phyloP scores from a whole-genome alignment of 176 grass and related monocot species.

The Zizania latifolia region DNA sequence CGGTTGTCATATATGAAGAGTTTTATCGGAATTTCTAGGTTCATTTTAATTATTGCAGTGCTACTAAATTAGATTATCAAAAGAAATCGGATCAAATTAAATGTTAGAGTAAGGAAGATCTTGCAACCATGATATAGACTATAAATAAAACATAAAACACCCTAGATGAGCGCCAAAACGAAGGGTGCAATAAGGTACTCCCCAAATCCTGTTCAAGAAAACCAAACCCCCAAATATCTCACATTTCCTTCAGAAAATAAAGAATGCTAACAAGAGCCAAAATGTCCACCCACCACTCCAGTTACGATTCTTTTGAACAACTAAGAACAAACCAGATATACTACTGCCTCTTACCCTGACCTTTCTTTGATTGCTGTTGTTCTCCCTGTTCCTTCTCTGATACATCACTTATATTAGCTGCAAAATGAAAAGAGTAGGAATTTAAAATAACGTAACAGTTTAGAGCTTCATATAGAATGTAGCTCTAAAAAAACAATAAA shows the following conservation, averaged over 20 bases:
- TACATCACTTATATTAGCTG: too few species aligned
- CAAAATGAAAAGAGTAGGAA: too few species aligned
- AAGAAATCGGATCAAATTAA: too few species aligned
- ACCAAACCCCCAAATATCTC: not conserved
- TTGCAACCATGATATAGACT: too few species aligned
- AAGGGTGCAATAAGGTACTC: not conserved
- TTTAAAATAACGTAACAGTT: too few species aligned
- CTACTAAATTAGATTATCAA: too few species aligned
- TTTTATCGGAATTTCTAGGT: too few species aligned
- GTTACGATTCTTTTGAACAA: not conserved
- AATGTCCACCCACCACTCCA: conserved; percentile 8
- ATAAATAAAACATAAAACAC: not conserved
- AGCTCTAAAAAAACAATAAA: too few species aligned
- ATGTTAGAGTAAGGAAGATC: too few species aligned
- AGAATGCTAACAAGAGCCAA: not conserved
- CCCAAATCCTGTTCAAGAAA: not conserved
- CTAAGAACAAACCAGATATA: not conserved
- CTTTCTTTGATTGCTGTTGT: conserved; percentile 81
- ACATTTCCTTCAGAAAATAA: conserved; percentile 14
- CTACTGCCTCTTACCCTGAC: conserved; percentile 74
- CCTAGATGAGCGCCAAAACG: not conserved
- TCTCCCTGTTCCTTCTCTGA: conserved; percentile 83
- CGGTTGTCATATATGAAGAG: too few species aligned
- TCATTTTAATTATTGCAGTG: too few species aligned
- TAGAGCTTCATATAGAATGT: too few species aligned